phyloP scores from a whole-genome alignment of 1,284 basidiomycete genomes.

The Coriolopsis trogii region DNA sequence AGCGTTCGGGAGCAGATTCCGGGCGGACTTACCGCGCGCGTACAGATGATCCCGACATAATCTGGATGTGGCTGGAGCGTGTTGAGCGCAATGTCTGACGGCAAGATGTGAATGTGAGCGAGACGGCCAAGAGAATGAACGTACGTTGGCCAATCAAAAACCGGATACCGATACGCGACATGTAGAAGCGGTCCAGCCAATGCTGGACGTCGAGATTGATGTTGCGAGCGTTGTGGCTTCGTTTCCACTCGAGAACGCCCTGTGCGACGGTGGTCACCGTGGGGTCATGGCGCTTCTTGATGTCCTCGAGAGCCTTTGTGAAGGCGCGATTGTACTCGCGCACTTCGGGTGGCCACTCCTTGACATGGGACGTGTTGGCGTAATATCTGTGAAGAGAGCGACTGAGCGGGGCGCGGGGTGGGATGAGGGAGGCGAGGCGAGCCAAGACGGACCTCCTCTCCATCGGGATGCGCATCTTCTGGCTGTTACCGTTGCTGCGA shows the following conservation, averaged over 20 bases:
- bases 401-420: neutral
- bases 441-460: conserved; percentile 59
- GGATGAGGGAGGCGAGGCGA: neutral
- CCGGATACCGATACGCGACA: conserved; percentile 96
- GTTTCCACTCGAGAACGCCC: conserved; percentile 83
- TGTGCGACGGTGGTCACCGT: conserved; percentile 98
- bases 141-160: conserved; percentile 92
- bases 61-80: conserved; percentile 86
- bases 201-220: conserved; percentile 91
- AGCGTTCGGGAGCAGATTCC: neutral
- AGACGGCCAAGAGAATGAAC: conserved; percentile 32
- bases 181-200: conserved; percentile 97
- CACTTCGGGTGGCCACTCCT: conserved; percentile 91
- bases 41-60: conserved; percentile 99
- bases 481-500: conserved; percentile 44
- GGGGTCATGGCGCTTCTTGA: conserved; percentile 96
- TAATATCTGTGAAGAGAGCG: conserved; percentile 69
- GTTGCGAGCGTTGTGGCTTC: conserved; percentile 56
- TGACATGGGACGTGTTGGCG: conserved; percentile 61
- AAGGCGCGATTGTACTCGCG: conserved; percentile 94
- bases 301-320: conserved; percentile 85
- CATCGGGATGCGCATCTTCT: conserved; percentile 74
- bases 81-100: conserved; percentile 88
- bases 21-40: conserved; percentile 67
- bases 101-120: conserved; percentile 1